Evolutionary conservation across 176 grass and related monocot genomes (phyloP).

Genomic region (Echinochloa phyllopogon): DNA sequence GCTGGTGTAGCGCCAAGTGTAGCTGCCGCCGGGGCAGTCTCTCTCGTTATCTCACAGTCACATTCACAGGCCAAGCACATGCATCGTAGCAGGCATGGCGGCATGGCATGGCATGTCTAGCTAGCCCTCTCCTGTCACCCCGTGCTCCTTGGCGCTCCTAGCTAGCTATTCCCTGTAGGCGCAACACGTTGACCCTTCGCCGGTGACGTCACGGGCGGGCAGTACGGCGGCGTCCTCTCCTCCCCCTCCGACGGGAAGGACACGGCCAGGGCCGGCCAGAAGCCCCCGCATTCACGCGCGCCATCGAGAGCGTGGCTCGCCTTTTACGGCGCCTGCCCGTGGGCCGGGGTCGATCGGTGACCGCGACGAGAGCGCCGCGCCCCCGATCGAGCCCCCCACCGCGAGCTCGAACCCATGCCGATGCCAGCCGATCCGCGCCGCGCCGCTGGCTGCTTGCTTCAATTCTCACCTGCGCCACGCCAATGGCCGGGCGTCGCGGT

Average conservation of each 20-base stretch:
- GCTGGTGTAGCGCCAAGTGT: no score
- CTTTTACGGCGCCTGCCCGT: slow-evolving; percentile 4
- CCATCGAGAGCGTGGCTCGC: background rate
- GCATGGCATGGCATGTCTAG: background rate
- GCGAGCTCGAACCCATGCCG: background rate
- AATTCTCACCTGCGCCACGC: no score
- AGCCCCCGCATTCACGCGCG: no score
- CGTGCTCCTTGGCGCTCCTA: no score
- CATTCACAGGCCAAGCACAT: background rate
- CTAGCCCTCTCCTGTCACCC: no score
- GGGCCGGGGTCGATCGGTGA: background rate
- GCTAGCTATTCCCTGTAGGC: background rate
- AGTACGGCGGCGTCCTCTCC: background rate
- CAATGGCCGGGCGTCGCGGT: no score
- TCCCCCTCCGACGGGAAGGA: background rate
- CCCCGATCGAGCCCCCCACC: background rate
- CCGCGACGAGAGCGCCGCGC: background rate
- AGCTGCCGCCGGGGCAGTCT: no score
- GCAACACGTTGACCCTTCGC: background rate
- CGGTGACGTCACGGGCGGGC: background rate
- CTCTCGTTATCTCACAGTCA: no score
- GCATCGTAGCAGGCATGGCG: background rate
- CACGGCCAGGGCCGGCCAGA: no score
- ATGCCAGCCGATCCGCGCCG: no score
- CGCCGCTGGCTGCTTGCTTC: no score